These are phyloP conservation scores for Aspergillus felis DNA, from an alignment of 2,329 filamentous ascomycete genomes.

Conservation along the genomic window DNA sequence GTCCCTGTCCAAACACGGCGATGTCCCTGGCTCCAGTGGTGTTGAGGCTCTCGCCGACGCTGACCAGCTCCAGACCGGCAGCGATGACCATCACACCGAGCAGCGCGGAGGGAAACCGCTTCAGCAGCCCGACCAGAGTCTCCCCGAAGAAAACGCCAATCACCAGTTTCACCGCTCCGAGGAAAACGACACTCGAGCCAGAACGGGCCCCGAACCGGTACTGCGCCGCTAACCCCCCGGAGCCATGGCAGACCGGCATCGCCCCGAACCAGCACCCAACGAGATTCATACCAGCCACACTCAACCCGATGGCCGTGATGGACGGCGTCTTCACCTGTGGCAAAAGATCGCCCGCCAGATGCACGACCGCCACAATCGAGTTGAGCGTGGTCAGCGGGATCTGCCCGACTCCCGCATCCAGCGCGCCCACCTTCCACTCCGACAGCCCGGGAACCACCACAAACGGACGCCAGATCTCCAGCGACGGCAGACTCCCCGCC, in stretches of 20 bases:
- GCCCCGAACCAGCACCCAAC: constrained; percentile 84
- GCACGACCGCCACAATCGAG: constrained; percentile 82
- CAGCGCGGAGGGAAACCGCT: constrained; percentile 69
- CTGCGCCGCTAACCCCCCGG: constrained; percentile 85
- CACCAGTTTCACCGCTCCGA: constrained; percentile 71
- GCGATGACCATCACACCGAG: constrained; percentile 87
- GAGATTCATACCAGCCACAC: constrained; percentile 80
- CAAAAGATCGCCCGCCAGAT: constrained; percentile 72
- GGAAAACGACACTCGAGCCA: constrained; percentile 74
- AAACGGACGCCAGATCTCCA: constrained; percentile 59
- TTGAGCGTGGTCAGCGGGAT: constrained; percentile 89
- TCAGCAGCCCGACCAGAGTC: constrained; percentile 66
- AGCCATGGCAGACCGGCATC: constrained; percentile 94
- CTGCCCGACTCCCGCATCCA: constrained; percentile 74
- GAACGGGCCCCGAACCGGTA: constrained; percentile 88
- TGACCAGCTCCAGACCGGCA: constrained; percentile 80
- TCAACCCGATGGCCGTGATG: constrained; percentile 73
- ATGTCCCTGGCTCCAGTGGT: constrained; percentile 63
- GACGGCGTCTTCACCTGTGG: constrained; percentile 65
- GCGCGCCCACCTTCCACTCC: constrained; percentile 52
- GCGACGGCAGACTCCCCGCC: constrained; percentile 44
- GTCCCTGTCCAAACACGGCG: constrained; percentile 31
- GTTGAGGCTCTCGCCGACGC: constrained; percentile 80
- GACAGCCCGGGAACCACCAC: constrained; percentile 43
- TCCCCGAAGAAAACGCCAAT: constrained; percentile 73